Evolutionary conservation across 495 filamentous ascomycete genomes (phyloP).

Genomic region (Achaetomiella virescens): DNA sequence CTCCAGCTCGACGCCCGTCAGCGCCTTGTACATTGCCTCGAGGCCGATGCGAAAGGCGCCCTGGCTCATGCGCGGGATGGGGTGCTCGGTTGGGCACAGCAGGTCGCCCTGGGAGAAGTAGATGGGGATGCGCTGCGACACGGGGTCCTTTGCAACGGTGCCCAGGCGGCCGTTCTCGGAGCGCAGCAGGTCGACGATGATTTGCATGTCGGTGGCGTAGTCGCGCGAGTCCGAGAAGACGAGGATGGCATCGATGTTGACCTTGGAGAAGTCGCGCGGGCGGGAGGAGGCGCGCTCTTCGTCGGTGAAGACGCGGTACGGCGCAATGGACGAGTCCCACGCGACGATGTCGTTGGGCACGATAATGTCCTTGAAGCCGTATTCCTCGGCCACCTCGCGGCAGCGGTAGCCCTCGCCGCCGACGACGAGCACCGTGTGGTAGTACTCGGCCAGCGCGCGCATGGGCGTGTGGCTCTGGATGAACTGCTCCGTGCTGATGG

Average conservation of each 20-base stretch:
- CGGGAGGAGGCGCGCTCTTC: constrained; percentile 52
- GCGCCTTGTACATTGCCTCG: constrained; percentile 71
- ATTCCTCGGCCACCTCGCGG: constrained; percentile 58
- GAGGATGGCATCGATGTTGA: constrained; percentile 75
- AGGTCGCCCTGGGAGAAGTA: constrained; percentile 73
- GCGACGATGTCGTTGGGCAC: constrained; percentile 63
- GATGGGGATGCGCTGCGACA: constrained; percentile 62
- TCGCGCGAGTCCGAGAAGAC: constrained; percentile 80
- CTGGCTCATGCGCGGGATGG: constrained; percentile 65
- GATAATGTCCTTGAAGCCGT: constrained; percentile 60
- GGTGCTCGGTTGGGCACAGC: constrained; percentile 72
- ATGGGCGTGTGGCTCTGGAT: constrained; percentile 64
- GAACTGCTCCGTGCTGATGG: constrained; percentile 57
- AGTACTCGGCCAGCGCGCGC: constrained; percentile 61
- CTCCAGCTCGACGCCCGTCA: constrained; percentile 69
- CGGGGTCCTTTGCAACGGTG: constrained; percentile 59
- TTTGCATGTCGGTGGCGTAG: constrained; percentile 77
- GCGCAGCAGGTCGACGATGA: constrained; percentile 77
- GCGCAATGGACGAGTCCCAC: constrained; percentile 54
- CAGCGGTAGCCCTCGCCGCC: constrained; percentile 61
- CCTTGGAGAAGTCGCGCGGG: constrained; percentile 57
- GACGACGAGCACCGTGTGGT: constrained; percentile 58
- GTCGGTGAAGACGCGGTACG: constrained; percentile 56
- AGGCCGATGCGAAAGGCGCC: constrained; percentile 70
- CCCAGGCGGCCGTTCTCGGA: constrained; percentile 63